Evolutionary conservation across 1,139 yeast species (phyloP).

Genomic region (Kurtzmaniella quercitrusa): DNA sequence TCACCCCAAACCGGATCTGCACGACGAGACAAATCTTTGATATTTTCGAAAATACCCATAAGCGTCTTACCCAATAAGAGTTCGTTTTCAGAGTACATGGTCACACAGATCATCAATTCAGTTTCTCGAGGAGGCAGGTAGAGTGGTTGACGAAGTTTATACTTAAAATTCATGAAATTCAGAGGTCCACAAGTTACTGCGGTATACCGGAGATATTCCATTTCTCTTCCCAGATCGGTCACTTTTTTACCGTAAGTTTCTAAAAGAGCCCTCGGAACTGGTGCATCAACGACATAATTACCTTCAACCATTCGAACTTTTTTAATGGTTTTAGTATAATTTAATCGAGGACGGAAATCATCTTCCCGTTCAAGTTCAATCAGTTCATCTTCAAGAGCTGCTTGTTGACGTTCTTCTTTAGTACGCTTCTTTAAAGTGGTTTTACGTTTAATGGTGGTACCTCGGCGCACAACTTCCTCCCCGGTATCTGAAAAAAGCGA

Average conservation of each 20-base stretch:
- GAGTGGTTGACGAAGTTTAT: slow-evolving; percentile 63
- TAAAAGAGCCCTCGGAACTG: slow-evolving; percentile 59
- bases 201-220: slow-evolving; percentile 72
- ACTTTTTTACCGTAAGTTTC: slow-evolving; percentile 49
- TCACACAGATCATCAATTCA: slow-evolving; percentile 68
- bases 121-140: slow-evolving; percentile 66
- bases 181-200: slow-evolving; percentile 81
- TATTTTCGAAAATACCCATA: slow-evolving; percentile 73
- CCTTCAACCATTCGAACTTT: slow-evolving; percentile 61
- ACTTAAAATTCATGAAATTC: slow-evolving; percentile 51
- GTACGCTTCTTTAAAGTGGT: slow-evolving; percentile 16
- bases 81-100: slow-evolving; percentile 82
- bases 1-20: slow-evolving; percentile 72
- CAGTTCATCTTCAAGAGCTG: slow-evolving; percentile 1
- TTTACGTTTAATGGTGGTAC: slow-evolving; percentile 26
- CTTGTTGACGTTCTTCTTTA: slow-evolving; percentile 6
- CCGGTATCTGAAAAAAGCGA: slow-evolving; percentile 42
- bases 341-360: slow-evolving; percentile 39
- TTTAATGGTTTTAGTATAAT: slow-evolving; percentile 45
- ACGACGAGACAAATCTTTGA: slow-evolving; percentile 54
- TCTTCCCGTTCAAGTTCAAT: slow-evolving; percentile 18
- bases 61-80: slow-evolving; percentile 66
- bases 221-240: slow-evolving; percentile 54
- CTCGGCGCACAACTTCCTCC: slow-evolving; percentile 33
- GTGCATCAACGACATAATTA: slow-evolving; percentile 75